Conservation (phyloP, 208 protist species). For the Borovskyia barvae region DNA sequence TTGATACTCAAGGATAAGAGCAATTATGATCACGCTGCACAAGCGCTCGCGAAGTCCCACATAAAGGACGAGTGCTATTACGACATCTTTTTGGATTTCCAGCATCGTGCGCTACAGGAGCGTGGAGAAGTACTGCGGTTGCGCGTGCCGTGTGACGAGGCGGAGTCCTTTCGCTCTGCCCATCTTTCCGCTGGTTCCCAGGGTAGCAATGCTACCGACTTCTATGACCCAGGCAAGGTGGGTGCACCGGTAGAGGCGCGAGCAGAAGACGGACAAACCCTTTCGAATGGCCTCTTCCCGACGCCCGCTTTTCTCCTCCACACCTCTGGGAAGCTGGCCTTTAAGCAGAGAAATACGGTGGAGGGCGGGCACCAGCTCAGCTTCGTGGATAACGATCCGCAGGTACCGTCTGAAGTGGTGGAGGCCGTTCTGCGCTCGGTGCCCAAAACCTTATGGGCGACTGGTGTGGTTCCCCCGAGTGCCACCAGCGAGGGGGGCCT, state of each 20-base stretch:
- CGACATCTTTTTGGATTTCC: conserved; percentile 81
- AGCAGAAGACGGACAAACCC: background rate
- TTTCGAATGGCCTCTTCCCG: too few species aligned
- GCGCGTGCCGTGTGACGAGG: conserved; percentile 51
- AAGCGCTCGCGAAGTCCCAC: conserved; percentile 24
- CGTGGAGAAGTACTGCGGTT: conserved; percentile 51
- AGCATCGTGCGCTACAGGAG: conserved; percentile 28
- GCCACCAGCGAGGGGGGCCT: background rate
- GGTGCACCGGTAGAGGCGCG: too few species aligned
- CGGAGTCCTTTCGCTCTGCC: too few species aligned
- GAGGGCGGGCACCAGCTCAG: conserved; percentile 67
- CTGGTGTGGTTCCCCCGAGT: background rate
- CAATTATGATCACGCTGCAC: conserved; percentile 34
- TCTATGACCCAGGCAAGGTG: too few species aligned
- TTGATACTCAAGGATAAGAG: conserved; percentile 39
- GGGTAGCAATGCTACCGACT: background rate
- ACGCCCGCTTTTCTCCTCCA: conserved; percentile 13
- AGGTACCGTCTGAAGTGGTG: conserved; percentile 44
- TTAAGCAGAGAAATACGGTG: conserved; percentile 70
- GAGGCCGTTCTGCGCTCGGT: conserved; percentile 22
- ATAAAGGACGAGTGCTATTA: conserved; percentile 49
- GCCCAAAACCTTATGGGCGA: conserved; percentile 11
- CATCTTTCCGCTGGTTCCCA: background rate
- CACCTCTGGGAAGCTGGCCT: conserved; percentile 36
- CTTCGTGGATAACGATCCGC: conserved; percentile 41